Conservation (phyloP, 495 filamentous ascomycete genomes). For the Hypoxylon fuscum region DNA sequence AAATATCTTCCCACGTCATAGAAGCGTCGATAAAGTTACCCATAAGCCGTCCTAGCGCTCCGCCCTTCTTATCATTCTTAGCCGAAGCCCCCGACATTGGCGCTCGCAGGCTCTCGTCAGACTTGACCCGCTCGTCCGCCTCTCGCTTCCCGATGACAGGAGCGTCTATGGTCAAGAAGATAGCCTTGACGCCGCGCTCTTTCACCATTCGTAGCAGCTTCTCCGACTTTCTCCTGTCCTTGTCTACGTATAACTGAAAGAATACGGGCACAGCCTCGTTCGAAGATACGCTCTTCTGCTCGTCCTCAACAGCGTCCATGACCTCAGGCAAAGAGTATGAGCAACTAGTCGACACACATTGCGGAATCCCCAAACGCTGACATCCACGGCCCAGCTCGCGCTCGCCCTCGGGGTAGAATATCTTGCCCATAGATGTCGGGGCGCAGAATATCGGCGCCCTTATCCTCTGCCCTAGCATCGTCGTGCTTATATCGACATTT, state of each 20-base stretch:
- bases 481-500: constrained; percentile 62
- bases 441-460: constrained; percentile 72
- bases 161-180: constrained; percentile 75
- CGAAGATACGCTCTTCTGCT: background rate
- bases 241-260: constrained; percentile 87
- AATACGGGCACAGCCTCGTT: constrained; percentile 60
- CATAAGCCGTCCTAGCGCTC: constrained; percentile 76
- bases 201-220: constrained; percentile 65
- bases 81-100: constrained; percentile 68
- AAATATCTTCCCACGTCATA: constrained; percentile 77
- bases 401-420: constrained; percentile 78
- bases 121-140: constrained; percentile 63
- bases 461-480: constrained; percentile 68
- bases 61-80: constrained; percentile 72
- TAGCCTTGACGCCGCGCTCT: constrained; percentile 67
- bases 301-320: constrained; percentile 51
- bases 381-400: constrained; percentile 72
- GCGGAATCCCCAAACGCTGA: constrained; percentile 54
- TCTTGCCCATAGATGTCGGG: constrained; percentile 78
- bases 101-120: constrained; percentile 63
- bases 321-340: constrained; percentile 73
- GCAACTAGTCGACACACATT: constrained; percentile 74
- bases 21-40: constrained; percentile 75
- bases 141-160: constrained; percentile 71
- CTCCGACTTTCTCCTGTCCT: constrained; percentile 73